Evolutionary conservation across 2,329 filamentous ascomycete species (phyloP).

Genomic region (Colletotrichum sp.): DNA sequence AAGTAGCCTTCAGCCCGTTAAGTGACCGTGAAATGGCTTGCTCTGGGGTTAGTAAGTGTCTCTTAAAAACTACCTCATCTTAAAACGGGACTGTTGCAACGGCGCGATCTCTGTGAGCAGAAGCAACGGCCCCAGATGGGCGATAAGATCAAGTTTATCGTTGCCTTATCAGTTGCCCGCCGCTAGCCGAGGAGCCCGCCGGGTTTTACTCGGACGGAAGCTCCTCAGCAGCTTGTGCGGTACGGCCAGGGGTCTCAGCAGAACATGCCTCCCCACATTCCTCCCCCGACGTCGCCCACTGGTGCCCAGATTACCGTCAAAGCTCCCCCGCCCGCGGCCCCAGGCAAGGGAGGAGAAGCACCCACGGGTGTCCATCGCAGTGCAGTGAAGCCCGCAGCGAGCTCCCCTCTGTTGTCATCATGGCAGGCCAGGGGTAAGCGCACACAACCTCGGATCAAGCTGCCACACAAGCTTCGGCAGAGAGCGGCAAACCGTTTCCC

Average conservation of each 20-base stretch:
- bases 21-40: neutral
- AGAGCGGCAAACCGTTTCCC: conserved; percentile 17
- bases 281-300: neutral
- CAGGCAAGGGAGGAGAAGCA: conserved; percentile 1
- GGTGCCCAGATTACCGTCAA: neutral
- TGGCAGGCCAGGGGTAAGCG: conserved; percentile 19
- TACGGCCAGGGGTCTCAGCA: neutral
- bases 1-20: neutral
- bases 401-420: conserved; percentile 1
- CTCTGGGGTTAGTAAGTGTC: neutral
- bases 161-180: conserved; percentile 6
- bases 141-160: neutral
- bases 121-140: neutral
- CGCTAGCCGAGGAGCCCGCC: conserved; percentile 8
- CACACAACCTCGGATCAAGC: conserved; percentile 25
- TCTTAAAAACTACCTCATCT: neutral
- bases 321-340: conserved; percentile 17
- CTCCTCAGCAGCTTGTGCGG: neutral
- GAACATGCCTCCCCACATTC: conserved; percentile 13
- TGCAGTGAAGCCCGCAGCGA: neutral
- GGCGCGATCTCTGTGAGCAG: neutral
- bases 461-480: conserved; percentile 22
- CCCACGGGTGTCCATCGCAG: neutral
- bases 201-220: neutral
- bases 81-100: neutral